These are phyloP conservation scores for Castanea mollissima DNA, from an alignment of 306 rosid genomes.

Conservation along the genomic window DNA sequence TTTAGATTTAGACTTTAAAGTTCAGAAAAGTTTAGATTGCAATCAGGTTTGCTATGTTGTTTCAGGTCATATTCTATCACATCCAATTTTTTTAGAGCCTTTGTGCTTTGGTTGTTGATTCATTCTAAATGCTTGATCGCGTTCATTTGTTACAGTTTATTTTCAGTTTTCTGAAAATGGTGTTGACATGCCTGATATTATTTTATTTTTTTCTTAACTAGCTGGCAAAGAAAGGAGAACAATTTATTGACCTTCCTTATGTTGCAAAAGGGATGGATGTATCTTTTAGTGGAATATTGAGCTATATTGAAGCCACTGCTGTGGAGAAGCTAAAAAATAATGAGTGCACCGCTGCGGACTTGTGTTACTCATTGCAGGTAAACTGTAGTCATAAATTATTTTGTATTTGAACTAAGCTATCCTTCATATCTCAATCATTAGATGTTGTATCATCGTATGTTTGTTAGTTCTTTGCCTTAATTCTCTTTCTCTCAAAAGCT, in stretches of 20 bases:
- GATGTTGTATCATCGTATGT: neutral
- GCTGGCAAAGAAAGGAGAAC: slow-evolving; percentile 90
- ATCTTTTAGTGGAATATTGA: slow-evolving; percentile 85
- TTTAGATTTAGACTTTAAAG: too few species aligned
- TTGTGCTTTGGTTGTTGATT: neutral
- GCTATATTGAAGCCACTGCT: slow-evolving; percentile 88
- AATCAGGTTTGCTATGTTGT: neutral
- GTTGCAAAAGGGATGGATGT: slow-evolving; percentile 96
- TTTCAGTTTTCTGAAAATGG: too few species aligned
- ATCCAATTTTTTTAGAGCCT: neutral
- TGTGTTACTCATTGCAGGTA: slow-evolving; percentile 47
- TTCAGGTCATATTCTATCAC: neutral
- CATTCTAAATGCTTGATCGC: neutral
- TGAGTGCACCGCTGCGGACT: slow-evolving; percentile 90
- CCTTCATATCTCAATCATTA: neutral
- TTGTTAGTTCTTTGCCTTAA: neutral
- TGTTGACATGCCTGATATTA: slow-evolving; percentile 9
- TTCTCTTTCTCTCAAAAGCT: neutral
- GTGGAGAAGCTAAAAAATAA: slow-evolving; percentile 66
- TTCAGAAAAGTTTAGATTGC: too few species aligned
- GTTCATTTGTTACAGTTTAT: too few species aligned
- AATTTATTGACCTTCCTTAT: slow-evolving; percentile 61
- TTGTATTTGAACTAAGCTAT: slow-evolving; percentile 13
- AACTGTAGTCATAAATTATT: too few species aligned
- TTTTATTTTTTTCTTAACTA: slow-evolving; percentile 24